Evolutionary conservation across 2,329 filamentous ascomycete species (phyloP).

Genomic region (Neonectria magnoliae): DNA sequence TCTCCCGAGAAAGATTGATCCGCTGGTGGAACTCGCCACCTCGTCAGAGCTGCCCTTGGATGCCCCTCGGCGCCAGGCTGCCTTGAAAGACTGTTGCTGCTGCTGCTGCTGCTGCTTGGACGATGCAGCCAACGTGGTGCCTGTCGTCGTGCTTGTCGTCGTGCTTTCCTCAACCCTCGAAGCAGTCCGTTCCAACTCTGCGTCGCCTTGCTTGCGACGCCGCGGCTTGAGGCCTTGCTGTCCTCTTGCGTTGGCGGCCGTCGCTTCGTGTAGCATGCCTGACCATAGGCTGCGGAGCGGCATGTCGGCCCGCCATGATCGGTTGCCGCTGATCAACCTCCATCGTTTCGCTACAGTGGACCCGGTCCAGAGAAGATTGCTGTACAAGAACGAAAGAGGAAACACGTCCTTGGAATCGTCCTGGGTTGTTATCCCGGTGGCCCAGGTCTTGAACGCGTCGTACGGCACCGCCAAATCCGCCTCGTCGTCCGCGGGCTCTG

Average conservation of each 20-base stretch:
- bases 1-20: conserved; percentile 41
- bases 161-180: not conserved
- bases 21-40: conserved; percentile 42
- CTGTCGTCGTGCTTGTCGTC: not conserved
- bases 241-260: not conserved
- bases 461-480: conserved; percentile 33
- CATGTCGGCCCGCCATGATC: conserved; percentile 41
- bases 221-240: not conserved
- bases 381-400: conserved; percentile 52
- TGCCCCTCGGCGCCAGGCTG: conserved; percentile 8
- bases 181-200: not conserved
- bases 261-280: not conserved
- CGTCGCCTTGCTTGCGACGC: not conserved
- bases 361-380: conserved; percentile 50
- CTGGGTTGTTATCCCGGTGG: conserved; percentile 52
- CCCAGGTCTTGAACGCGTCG: conserved; percentile 53
- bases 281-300: conserved; percentile 12
- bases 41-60: conserved; percentile 42
- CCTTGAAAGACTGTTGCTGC: not conserved
- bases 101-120: not conserved
- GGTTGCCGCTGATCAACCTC: conserved; percentile 55
- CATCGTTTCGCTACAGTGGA: conserved; percentile 51
- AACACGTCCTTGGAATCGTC: conserved; percentile 57
- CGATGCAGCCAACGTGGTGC: conserved; percentile 8
- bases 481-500: conserved; percentile 2